These are phyloP conservation scores for Hydnomerulius pinastri DNA, from an alignment of 768 basidiomycete genomes.

Conservation along the genomic window DNA sequence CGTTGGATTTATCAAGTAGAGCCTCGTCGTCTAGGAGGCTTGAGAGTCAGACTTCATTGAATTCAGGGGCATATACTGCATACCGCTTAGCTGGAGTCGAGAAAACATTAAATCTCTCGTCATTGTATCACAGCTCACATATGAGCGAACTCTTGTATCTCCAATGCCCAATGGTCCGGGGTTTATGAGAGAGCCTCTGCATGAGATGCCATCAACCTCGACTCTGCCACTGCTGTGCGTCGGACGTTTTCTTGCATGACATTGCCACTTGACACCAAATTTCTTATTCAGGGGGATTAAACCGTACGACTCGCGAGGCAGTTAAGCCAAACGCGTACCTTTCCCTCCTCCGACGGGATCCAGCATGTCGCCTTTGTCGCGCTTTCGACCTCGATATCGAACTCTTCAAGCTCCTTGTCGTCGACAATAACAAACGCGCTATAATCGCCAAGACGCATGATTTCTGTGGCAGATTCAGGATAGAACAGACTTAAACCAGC, in stretches of 20 bases:
- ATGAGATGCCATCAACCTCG: constrained; percentile 9
- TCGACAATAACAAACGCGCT: constrained; percentile 17
- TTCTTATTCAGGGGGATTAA: too few relatives aligned
- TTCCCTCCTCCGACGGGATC: constrained; percentile 24
- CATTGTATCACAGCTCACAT: background rate
- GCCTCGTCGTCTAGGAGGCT: constrained; percentile 29
- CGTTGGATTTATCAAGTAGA: constrained; percentile 8
- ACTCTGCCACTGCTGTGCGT: background rate
- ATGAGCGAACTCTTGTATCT: background rate
- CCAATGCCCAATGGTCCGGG: background rate
- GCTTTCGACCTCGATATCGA: constrained; percentile 5
- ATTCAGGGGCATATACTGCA: background rate
- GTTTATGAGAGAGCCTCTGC: accelerated
- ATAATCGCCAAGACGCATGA: constrained; percentile 17
- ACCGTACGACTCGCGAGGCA: too few relatives aligned
- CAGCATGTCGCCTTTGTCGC: constrained; percentile 20
- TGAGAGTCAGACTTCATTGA: too few relatives aligned
- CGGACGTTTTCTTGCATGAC: background rate
- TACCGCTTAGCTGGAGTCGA: constrained; percentile 19
- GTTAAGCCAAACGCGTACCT: constrained; percentile 6
- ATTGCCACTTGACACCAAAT: constrained; percentile 15
- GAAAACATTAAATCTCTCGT: constrained; percentile 15
- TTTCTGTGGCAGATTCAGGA: background rate
- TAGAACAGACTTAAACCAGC: background rate
- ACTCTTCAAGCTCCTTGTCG: constrained; percentile 12